Base-by-base conservation (phyloP, 1,139 yeast species). In the Taiozyma sp. region DNA sequence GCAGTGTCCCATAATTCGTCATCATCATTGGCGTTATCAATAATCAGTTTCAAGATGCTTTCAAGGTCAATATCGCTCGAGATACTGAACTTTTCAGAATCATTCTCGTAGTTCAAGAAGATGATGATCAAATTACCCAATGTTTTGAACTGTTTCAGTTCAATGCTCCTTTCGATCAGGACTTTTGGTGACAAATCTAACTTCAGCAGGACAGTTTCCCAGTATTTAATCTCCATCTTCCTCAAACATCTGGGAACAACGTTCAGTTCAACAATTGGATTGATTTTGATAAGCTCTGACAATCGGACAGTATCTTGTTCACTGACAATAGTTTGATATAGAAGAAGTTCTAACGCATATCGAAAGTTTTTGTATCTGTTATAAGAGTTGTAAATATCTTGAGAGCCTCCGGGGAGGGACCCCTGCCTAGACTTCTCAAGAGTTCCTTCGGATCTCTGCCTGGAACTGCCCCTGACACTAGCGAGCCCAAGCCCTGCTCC, bases 201-300 rank as follows among this genome's bases (percentile, higher is more conserved):
- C n/a, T 19, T 19, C 2, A 19, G 24, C 12, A 38, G 8, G 24
- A 38, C 41, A 38, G 41, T 38, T 38, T 38, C 41, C 92, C 92
- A 85, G 56, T 80, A 79, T 48, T 78, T 76, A 24, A 78, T 73
- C 60, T 85, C 93, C 19, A 84, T 83, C 60, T 86, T 85, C 54
- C 90, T 74, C 32, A 87, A 70, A 63, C 84, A 80, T 27, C 80
- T 79, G 22, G 83, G 78, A 13, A 81, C 68, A 16, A 81, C 77
- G 44, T 74, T 79, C 3, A 81, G 70, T 61, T 65, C 62, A 49
- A 51, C 48, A 6, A 55, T 52, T 55, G 74, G 67, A 50, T 64
- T 64, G 24, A 63, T 52, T 43, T 60, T 52, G 45, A 63, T 54
- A 19, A 63, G 41, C 14, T 50, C 24, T 8, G 50, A 49, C 39